Conservation (phyloP, 1,284 basidiomycete species). For the Cystobasidium pallidum region DNA sequence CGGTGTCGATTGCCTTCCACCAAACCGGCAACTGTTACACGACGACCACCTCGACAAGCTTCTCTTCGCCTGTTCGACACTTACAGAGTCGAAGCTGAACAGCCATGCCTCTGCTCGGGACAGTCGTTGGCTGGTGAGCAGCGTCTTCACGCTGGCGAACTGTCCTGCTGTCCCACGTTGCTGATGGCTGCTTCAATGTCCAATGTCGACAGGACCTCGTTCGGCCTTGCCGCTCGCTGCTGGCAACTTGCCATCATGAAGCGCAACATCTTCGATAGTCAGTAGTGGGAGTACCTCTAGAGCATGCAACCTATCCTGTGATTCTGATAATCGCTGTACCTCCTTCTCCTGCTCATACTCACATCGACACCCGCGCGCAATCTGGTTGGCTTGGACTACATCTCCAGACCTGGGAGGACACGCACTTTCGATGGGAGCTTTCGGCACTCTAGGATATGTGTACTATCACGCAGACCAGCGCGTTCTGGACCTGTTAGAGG, state of each 20-base stretch:
- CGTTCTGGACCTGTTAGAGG: constrained; percentile 46
- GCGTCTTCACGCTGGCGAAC: too few relatives aligned
- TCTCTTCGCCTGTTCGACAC: too few relatives aligned
- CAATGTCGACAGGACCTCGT: constrained; percentile 36
- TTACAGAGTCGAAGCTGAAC: background rate
- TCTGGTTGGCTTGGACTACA: constrained; percentile 12
- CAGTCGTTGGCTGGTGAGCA: constrained; percentile 41
- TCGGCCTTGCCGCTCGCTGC: constrained; percentile 52
- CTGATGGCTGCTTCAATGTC: background rate
- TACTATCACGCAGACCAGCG: constrained; percentile 49
- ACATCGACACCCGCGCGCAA: background rate
- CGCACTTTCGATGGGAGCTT: constrained; percentile 49
- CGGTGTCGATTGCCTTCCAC: constrained; percentile 12
- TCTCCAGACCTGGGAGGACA: constrained; percentile 53
- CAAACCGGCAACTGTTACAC: background rate
- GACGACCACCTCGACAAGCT: too few relatives aligned
- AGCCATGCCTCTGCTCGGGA: constrained; percentile 38
- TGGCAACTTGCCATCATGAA: constrained; percentile 54
- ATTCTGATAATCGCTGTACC: too few relatives aligned
- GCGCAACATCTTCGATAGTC: constrained; percentile 54
- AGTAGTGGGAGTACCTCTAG: too few relatives aligned
- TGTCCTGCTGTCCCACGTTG: too few relatives aligned
- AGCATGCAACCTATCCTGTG: too few relatives aligned
- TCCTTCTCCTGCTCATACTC: too few relatives aligned
- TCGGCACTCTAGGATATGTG: constrained; percentile 49